A percentile compares a stretch with the other conserved stretches of the same genome.
Conservation (phyloP, 73 alveolate species). For the Paramecium tetraurelia region DNA sequence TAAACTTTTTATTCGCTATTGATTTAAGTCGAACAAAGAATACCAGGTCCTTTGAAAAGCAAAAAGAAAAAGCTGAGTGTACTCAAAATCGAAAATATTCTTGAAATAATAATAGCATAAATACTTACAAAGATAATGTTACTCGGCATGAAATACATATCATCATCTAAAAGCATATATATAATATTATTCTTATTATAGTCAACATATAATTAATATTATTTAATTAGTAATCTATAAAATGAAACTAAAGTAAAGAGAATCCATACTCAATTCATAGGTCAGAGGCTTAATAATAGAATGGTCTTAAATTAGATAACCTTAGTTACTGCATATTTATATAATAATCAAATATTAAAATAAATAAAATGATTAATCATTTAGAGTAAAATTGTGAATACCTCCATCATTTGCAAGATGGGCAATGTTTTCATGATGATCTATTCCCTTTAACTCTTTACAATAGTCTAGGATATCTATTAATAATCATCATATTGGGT, state of each 20-base stretch:
- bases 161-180: background rate
- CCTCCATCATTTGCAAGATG: background rate
- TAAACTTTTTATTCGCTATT: background rate
- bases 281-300: background rate
- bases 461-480: background rate
- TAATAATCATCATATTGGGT: slow-evolving; percentile 22
- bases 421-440: background rate
- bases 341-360: background rate
- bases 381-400: background rate
- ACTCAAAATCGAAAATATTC: background rate
- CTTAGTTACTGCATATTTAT: background rate
- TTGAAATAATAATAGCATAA: background rate
- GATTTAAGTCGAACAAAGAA: background rate
- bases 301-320: background rate
- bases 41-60: background rate
- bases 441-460: background rate
- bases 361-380: background rate
- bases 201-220: background rate
- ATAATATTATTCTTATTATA: background rate
- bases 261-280: background rate
- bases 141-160: background rate
- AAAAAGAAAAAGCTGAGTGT: background rate
- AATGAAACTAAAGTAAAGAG: background rate
- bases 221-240: background rate
- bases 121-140: background rate